Base-by-base conservation (phyloP, 331 rosid species). In the Pyracantha coccinea region DNA sequence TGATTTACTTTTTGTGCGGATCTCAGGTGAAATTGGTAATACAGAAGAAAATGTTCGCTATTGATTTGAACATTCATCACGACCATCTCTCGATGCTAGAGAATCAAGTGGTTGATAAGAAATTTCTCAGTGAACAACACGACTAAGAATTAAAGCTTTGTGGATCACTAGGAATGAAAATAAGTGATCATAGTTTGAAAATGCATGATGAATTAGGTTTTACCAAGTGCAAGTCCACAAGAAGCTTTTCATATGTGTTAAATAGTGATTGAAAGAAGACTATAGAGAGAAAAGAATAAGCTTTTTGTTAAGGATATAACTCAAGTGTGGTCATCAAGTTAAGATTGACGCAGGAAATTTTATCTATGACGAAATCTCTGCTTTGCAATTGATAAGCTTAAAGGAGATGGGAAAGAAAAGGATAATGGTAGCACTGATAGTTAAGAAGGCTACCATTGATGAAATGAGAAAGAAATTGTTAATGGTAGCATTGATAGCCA, bases 261-360 rank as follows among this genome's bases (percentile, higher is more conserved):
- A 73, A 19, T 4, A 41, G 60, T n/a, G 29, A 59, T 38, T 73
- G 77, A 69, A 38, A 7, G 13, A 2, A 27, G 11, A 21, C 44
- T 72, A 7, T 2, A 33, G 19, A 1, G 3, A 10, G 28, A 1
- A 3, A 10, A 11, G 14, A 27, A 73, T 61, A 14, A 14, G 8
- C 23, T 61, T 25, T 10, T 0, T 13, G 4, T 1, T 3, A 4
- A 52, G 14, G 33, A 44, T 41, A 27, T 3, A 17, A n/a, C 61
- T 12, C 77, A 73, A 45, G 27, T 73, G 10, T 73, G 77, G 77
- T 60, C 69, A 61, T 60, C 69, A 29, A 17, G 60, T 73, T 19
- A 28, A 73, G 14, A 21, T 60, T 13, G 11, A 9, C 29, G 2
- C 14, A 6, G 5, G 11, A 2, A 13, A 24, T 54, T 10, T 12